These are phyloP conservation scores for Calendula officinalis DNA, from an alignment of 129 eudicot species.

Conservation along the genomic window DNA sequence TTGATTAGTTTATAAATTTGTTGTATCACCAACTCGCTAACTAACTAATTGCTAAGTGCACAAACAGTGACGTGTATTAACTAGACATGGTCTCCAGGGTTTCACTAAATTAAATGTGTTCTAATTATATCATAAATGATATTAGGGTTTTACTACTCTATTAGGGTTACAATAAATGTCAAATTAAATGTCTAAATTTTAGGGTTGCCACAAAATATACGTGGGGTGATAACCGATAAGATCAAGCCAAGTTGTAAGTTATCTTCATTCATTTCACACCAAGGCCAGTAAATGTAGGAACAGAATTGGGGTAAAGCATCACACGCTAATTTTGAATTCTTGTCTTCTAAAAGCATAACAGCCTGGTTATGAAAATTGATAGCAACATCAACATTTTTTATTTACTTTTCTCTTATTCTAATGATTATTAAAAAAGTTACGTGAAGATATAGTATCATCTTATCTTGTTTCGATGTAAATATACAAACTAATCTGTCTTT, in stretches of 20 bases:
- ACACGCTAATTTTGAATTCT: slow-evolving; percentile 28
- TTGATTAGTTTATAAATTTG: too few species aligned
- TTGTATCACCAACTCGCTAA: too few species aligned
- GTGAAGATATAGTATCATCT: not conserved
- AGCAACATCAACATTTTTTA: slow-evolving; percentile 3
- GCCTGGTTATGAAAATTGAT: slow-evolving; percentile 22
- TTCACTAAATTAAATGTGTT: too few species aligned
- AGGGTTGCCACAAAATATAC: too few species aligned
- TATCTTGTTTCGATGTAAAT: not conserved
- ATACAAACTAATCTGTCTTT: not conserved
- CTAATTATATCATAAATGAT: too few species aligned
- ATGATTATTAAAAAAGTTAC: not conserved
- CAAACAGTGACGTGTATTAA: too few species aligned
- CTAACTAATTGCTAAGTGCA: too few species aligned
- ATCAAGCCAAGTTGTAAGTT: slow-evolving; percentile 31
- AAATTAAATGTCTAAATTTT: too few species aligned
- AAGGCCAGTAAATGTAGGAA: slow-evolving; percentile 30
- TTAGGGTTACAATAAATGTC: too few species aligned
- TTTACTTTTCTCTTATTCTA: slow-evolving; percentile 6
- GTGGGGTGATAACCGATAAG: slow-evolving; percentile 25
- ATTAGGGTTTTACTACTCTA: too few species aligned
- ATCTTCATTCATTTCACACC: slow-evolving; percentile 40
- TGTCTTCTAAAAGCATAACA: slow-evolving; percentile 36
- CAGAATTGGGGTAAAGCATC: slow-evolving; percentile 29
- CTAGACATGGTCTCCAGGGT: too few species aligned